These are phyloP conservation scores for Leccinum truebloodii DNA, from an alignment of 768 basidiomycete species.

Conservation along the genomic window DNA sequence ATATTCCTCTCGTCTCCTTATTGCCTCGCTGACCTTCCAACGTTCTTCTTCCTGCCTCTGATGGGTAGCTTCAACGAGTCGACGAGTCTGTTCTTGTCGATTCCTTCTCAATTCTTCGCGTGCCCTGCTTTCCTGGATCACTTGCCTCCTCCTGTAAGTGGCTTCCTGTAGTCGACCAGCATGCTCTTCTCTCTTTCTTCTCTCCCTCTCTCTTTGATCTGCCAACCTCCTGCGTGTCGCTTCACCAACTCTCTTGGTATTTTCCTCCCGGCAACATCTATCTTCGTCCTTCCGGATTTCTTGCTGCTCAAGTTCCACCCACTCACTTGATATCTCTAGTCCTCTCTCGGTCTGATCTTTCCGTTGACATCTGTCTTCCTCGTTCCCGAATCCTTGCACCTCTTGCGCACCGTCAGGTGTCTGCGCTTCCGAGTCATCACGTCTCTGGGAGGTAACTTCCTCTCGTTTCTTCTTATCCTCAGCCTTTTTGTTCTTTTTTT, in stretches of 20 bases:
- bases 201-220: not conserved
- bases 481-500: not conserved
- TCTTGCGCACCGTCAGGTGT: not conserved
- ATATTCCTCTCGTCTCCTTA: not conserved
- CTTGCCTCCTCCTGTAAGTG: not conserved
- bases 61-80: not conserved
- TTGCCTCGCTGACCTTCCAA: not conserved
- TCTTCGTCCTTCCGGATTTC: not conserved
- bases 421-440: not conserved
- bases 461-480: not conserved
- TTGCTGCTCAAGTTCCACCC: not conserved
- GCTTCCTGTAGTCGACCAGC: not conserved
- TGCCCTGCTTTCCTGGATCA: not conserved
- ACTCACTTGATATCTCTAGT: not conserved
- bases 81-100: not conserved
- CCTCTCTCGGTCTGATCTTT: not conserved
- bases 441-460: not conserved
- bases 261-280: not conserved
- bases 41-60: not conserved
- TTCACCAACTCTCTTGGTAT: not conserved
- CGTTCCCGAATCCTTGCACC: not conserved
- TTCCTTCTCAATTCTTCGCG: not conserved
- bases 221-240: not conserved
- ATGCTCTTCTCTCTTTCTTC: not conserved
- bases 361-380: not conserved